Percentiles rank a stretch among this genome's conserved stretches.
phyloP scores from a whole-genome alignment of 2,329 filamentous ascomycete genomes.

The Plenodomus biglobosus region DNA sequence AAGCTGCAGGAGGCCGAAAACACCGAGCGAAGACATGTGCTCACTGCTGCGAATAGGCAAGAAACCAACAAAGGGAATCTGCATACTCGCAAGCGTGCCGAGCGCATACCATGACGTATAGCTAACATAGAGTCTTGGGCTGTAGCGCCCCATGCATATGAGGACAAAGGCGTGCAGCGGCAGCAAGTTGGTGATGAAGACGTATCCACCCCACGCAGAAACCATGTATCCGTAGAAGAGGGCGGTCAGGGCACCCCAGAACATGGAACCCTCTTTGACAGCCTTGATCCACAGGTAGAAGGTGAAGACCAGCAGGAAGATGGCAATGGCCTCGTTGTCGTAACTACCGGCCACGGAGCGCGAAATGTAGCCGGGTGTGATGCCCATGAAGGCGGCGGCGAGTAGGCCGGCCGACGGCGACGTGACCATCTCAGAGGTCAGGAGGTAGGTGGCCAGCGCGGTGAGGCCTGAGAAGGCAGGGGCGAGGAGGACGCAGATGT shows the following conservation, averaged over 20 bases:
- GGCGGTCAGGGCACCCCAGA: conserved; percentile 93
- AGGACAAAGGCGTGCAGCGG: conserved; percentile 92
- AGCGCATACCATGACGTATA: conserved; percentile 98
- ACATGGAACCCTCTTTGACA: conserved; percentile 91
- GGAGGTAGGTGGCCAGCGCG: conserved; percentile 86
- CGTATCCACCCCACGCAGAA: conserved; percentile 98
- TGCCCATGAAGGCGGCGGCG: conserved; percentile 95
- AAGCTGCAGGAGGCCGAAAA: conserved; percentile 93
- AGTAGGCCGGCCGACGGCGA: conserved; percentile 93
- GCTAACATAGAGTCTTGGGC: conserved; percentile 88
- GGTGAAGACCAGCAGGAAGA: conserved; percentile 97
- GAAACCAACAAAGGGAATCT: conserved; percentile 98
- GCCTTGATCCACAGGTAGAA: conserved; percentile 99
- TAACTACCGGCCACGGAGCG: conserved; percentile 97
- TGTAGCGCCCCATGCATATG: conserved; percentile 96
- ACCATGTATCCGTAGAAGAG: conserved; percentile 99
- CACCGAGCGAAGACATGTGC: conserved; percentile 94
- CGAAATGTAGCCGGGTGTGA: conserved; percentile 95
- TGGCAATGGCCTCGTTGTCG: conserved; percentile 99
- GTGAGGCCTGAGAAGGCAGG: conserved; percentile 94
- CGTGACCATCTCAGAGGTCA: conserved; percentile 97
- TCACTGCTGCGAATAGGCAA: conserved; percentile 94
- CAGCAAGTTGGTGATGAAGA: conserved; percentile 97
- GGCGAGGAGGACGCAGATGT: conserved; percentile 95
- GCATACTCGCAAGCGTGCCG: conserved; percentile 96